These are phyloP conservation scores for Rubia balearica DNA, from an alignment of 305 asterid species.

Conservation along the genomic window DNA sequence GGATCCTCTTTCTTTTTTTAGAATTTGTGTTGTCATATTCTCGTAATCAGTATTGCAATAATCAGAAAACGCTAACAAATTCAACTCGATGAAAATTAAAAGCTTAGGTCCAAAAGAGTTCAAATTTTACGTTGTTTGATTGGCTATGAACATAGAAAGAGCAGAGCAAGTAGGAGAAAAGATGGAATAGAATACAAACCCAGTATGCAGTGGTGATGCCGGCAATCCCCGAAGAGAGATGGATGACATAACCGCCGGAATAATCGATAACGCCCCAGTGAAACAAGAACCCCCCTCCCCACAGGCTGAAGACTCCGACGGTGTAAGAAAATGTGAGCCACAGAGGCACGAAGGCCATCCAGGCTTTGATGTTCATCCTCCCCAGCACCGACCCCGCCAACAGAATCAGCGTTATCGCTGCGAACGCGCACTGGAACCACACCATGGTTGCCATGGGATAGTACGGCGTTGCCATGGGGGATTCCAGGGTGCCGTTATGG, in stretches of 20 bases:
- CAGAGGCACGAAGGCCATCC: conserved; percentile 68
- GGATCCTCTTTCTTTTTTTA: neutral
- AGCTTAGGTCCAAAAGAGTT: neutral
- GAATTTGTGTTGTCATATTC: neutral
- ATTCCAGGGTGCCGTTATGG: conserved; percentile 33
- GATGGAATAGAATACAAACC: conserved; percentile 16
- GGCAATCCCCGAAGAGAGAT: conserved; percentile 63
- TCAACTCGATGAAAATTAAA: neutral
- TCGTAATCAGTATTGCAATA: too few relatives aligned
- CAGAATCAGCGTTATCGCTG: conserved; percentile 37
- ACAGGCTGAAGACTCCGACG: conserved; percentile 56
- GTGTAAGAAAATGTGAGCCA: conserved; percentile 58
- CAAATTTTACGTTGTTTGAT: neutral
- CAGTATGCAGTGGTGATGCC: conserved; percentile 61
- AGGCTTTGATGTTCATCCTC: conserved; percentile 56
- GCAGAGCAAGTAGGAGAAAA: neutral
- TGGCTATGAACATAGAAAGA: neutral
- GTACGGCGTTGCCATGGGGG: conserved; percentile 31
- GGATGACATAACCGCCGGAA: conserved; percentile 61
- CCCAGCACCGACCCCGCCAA: conserved; percentile 54
- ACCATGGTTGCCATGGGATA: conserved; percentile 65
- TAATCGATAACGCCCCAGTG: conserved; percentile 68
- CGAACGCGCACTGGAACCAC: conserved; percentile 60
- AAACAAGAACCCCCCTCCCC: conserved; percentile 63
- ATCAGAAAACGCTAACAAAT: neutral